Percentiles rank a stretch among this genome's conserved stretches.
phyloP scores from a whole-genome alignment of 306 rosid species.

The Lithocarpus polystachyus region DNA sequence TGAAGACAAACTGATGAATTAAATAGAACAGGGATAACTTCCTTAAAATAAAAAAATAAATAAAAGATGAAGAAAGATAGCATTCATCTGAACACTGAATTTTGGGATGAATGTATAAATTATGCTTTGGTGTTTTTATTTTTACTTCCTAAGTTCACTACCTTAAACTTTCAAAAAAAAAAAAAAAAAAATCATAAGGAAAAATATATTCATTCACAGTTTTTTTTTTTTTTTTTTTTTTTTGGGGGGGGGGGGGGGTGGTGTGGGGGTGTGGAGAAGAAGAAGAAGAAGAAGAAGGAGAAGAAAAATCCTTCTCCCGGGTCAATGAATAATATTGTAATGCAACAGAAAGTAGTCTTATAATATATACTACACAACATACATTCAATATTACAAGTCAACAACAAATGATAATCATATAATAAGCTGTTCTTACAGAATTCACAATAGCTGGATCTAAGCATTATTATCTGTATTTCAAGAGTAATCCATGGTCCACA shows the following conservation, averaged over 20 bases:
- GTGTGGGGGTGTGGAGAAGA: fast-evolving
- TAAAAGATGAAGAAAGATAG: neutral
- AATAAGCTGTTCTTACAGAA: too few species aligned
- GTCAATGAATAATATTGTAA: too few species aligned
- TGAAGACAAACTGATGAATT: neutral
- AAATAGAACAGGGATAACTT: neutral
- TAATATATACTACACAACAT: too few species aligned
- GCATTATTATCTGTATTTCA: neutral
- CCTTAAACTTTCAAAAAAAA: neutral
- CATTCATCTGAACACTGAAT: neutral
- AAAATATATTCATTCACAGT: neutral
- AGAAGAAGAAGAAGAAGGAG: neutral
- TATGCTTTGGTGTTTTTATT: neutral
- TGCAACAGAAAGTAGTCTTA: too few species aligned
- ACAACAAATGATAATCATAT: too few species aligned
- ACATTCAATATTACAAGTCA: too few species aligned
- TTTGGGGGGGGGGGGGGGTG: too few species aligned
- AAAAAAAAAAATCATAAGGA: too few species aligned
- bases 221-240: neutral
- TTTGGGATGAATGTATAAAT: neutral
- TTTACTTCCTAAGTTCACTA: neutral
- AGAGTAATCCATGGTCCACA: neutral
- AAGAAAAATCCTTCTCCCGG: neutral
- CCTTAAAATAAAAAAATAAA: too few species aligned
- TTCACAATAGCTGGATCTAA: neutral